These are phyloP conservation scores for Biscogniauxia sp. DNA, from an alignment of 2,329 filamentous ascomycete genomes.

Conservation along the genomic window DNA sequence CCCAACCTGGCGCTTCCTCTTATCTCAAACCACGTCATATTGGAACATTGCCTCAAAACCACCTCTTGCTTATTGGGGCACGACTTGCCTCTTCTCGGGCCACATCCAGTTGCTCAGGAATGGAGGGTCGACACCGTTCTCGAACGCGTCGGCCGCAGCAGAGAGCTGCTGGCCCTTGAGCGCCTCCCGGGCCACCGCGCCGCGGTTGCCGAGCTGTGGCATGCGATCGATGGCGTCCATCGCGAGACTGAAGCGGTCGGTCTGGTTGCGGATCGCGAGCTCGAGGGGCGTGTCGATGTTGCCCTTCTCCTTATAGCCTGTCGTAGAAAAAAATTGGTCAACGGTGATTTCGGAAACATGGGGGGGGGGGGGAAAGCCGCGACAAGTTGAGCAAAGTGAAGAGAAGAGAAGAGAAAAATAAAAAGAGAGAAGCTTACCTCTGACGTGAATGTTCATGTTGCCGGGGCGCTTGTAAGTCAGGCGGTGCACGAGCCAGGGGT, in stretches of 20 bases:
- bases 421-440: constrained; percentile 35
- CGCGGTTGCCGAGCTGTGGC: constrained; percentile 60
- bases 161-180: constrained; percentile 64
- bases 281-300: constrained; percentile 82
- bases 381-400: background rate
- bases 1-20: background rate
- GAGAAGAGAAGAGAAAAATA: background rate
- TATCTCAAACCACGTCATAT: too few relatives aligned
- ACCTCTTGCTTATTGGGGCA: background rate
- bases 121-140: constrained; percentile 67
- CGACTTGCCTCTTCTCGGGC: constrained; percentile 41
- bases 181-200: constrained; percentile 58
- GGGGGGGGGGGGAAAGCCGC: too few relatives aligned
- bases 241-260: constrained; percentile 73
- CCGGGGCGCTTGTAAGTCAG: constrained; percentile 74
- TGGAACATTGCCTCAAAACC: too few relatives aligned
- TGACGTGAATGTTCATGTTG: constrained; percentile 66
- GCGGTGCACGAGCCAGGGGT: constrained; percentile 77
- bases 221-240: constrained; percentile 74
- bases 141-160: constrained; percentile 63
- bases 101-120: constrained; percentile 66
- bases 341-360: background rate
- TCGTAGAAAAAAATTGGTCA: background rate
- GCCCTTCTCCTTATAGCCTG: constrained; percentile 74
- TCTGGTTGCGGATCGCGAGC: constrained; percentile 73